Percentiles rank a stretch among this genome's conserved stretches.
Evolutionary conservation across 2,329 filamentous ascomycete species (phyloP).

Genomic region (Trichoderma aggressivum): DNA sequence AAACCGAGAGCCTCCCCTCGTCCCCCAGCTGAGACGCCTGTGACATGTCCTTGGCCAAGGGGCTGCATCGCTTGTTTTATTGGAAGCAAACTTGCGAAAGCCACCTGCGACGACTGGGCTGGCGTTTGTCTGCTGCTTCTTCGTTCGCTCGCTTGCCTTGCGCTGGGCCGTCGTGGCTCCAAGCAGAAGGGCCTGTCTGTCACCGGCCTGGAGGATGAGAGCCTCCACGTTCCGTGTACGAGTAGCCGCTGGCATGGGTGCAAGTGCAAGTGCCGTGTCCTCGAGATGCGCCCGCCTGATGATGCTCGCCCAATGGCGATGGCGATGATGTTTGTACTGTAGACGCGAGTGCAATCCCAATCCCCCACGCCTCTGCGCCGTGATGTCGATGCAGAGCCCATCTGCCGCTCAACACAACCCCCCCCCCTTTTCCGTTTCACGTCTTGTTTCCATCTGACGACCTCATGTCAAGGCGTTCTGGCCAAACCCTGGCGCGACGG

Average conservation of each 20-base stretch:
- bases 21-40: conserved; percentile 1
- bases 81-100: neutral
- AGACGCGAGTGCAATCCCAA: no score
- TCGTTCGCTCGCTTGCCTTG: conserved; percentile 4
- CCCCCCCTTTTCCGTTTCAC: neutral
- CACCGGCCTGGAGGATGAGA: neutral
- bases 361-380: neutral
- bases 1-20: neutral
- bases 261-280: neutral
- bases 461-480: neutral
- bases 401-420: neutral
- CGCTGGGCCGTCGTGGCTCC: neutral
- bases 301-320: neutral
- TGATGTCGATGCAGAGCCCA: neutral
- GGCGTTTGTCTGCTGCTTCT: neutral
- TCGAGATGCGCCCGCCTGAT: neutral
- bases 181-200: neutral
- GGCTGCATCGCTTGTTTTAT: neutral
- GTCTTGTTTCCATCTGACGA: neutral
- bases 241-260: neutral
- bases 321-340: neutral
- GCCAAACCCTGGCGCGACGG: neutral
- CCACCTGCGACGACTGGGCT: neutral
- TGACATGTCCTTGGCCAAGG: neutral
- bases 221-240: neutral